phyloP scores from a whole-genome alignment of 495 filamentous ascomycete genomes.

The Penicillium pulvis region DNA sequence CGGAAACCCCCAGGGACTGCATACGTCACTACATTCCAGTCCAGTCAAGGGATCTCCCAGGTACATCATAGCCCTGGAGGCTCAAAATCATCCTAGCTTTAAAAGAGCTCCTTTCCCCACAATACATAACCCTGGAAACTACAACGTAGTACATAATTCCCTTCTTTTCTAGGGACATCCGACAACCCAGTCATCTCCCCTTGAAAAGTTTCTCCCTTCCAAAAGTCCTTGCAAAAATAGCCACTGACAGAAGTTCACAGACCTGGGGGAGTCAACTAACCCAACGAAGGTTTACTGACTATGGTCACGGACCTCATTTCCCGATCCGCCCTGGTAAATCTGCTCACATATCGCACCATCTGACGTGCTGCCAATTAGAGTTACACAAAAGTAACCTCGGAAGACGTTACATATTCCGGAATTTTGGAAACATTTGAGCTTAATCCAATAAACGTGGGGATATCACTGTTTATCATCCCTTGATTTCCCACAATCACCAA shows the following conservation, averaged over 20 bases:
- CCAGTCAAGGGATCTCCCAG: neutral
- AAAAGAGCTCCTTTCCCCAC: too few species aligned
- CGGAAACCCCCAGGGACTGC: neutral
- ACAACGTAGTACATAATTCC: too few species aligned
- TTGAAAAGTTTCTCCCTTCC: neutral
- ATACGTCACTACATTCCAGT: neutral
- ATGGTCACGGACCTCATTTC: too few species aligned
- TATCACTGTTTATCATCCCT: neutral
- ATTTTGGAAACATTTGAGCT: neutral
- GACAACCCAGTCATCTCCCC: neutral
- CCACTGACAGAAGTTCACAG: neutral
- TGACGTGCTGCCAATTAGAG: neutral
- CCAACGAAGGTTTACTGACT: neutral
- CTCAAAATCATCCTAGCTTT: too few species aligned
- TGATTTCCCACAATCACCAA: neutral
- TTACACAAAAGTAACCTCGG: neutral
- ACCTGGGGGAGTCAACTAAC: neutral
- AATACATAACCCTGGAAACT: too few species aligned
- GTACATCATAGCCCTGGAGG: neutral
- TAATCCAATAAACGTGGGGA: constrained; percentile 4
- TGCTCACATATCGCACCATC: neutral
- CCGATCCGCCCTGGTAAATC: neutral
- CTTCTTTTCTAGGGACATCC: too few species aligned
- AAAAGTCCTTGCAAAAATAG: neutral
- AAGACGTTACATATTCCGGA: neutral